Evolutionary conservation across 495 filamentous ascomycete species (phyloP).

Genomic region (Aspergillus wentii): DNA sequence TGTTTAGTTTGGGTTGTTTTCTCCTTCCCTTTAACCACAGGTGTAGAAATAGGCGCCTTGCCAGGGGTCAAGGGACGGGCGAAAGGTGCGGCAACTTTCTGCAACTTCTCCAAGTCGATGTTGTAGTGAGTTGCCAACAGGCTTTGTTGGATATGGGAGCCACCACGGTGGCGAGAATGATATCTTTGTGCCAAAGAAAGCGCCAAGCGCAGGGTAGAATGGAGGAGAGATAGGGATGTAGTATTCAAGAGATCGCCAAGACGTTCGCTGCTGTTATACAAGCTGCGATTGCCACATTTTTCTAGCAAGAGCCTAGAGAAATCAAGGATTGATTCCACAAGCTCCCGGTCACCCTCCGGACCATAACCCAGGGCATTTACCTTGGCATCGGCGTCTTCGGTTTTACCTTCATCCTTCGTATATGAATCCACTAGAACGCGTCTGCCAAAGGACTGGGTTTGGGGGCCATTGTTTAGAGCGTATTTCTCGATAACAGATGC

Average conservation of each 20-base stretch:
- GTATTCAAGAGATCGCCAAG: slow-evolving; percentile 84
- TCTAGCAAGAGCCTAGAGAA: slow-evolving; percentile 86
- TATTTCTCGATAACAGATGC: slow-evolving; percentile 80
- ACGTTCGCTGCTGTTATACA: slow-evolving; percentile 88
- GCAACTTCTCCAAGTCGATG: slow-evolving; percentile 84
- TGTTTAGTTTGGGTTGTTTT: slow-evolving; percentile 48
- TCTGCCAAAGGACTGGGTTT: slow-evolving; percentile 66
- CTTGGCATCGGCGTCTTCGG: slow-evolving; percentile 47
- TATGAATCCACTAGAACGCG: slow-evolving; percentile 56
- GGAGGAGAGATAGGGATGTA: slow-evolving; percentile 71
- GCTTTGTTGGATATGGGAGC: slow-evolving; percentile 60
- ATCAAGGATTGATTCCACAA: slow-evolving; percentile 71
- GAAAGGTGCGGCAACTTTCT: slow-evolving; percentile 78
- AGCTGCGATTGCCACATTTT: slow-evolving; percentile 94
- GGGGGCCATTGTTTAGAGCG: slow-evolving; percentile 72
- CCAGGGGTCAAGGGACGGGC: slow-evolving; percentile 53
- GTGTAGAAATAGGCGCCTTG: slow-evolving; percentile 35
- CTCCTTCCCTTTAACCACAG: slow-evolving; percentile 68
- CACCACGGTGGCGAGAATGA: slow-evolving; percentile 71
- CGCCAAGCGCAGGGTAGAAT: slow-evolving; percentile 67
- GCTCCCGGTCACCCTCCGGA: slow-evolving; percentile 68
- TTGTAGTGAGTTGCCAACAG: slow-evolving; percentile 86
- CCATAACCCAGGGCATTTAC: slow-evolving; percentile 57
- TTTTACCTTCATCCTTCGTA: slow-evolving; percentile 30
- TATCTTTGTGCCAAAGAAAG: slow-evolving; percentile 88